Evolutionary conservation across 23 red algal genomes (phyloP).

Genomic region (Gracilariopsis chorda): DNA sequence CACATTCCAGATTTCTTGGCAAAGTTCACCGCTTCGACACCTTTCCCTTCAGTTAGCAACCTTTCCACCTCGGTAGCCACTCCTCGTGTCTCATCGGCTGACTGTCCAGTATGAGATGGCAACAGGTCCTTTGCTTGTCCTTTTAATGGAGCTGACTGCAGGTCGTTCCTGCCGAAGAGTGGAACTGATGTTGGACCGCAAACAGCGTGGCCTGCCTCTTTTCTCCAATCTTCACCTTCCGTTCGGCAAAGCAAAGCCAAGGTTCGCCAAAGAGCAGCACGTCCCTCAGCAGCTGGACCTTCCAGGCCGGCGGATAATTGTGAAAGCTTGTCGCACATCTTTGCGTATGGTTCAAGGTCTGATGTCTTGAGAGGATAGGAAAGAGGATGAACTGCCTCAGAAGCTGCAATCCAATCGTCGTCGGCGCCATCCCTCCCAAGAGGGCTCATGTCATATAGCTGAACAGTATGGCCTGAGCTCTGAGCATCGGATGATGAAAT

Average conservation of each 20-base stretch:
- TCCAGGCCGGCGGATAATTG: constrained; percentile 3
- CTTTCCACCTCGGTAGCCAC: constrained; percentile 26
- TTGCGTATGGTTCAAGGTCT: constrained; percentile 12
- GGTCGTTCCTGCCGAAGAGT: background rate
- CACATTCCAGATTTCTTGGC: constrained; percentile 26
- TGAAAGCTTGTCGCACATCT: constrained; percentile 49
- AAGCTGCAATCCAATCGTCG: constrained; percentile 27
- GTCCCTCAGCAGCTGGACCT: constrained; percentile 10
- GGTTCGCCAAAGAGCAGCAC: constrained; percentile 44
- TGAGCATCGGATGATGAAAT: background rate
- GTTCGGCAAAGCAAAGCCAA: constrained; percentile 19
- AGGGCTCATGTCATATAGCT: background rate
- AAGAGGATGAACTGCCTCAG: constrained; percentile 20
- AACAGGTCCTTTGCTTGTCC: background rate
- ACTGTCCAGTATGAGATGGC: background rate
- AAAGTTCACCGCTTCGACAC: background rate
- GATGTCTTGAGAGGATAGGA: background rate
- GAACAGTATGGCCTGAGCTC: background rate
- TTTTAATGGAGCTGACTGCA: background rate
- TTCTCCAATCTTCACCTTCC: constrained; percentile 27
- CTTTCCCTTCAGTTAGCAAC: constrained; percentile 32
- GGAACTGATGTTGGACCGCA: constrained; percentile 39
- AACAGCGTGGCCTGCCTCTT: background rate
- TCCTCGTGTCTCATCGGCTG: background rate
- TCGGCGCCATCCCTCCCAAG: constrained; percentile 3